Conservation (phyloP, 495 filamentous ascomycete species). For the Daldinia vernicosa region DNA sequence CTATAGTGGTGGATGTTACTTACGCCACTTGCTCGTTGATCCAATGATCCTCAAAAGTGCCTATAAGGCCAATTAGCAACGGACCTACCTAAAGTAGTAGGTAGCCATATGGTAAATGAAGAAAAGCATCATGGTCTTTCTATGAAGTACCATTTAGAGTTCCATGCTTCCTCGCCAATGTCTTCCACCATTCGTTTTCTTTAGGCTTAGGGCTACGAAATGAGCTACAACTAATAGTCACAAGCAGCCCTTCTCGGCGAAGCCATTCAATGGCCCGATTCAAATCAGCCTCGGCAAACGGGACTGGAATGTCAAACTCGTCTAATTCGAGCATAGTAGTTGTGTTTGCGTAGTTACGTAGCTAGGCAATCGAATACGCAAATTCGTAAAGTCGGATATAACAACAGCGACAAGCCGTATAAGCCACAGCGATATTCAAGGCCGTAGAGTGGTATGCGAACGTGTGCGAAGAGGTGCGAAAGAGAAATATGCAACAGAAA, state of each 20-base stretch:
- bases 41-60: slow-evolving; percentile 55
- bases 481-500: background rate
- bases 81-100: background rate
- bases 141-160: slow-evolving; percentile 25
- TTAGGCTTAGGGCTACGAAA: background rate
- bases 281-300: background rate
- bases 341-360: background rate
- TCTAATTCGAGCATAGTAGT: background rate
- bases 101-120: background rate
- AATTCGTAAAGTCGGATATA: background rate
- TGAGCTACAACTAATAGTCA: background rate
- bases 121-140: background rate
- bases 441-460: background rate
- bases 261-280: slow-evolving; percentile 16
- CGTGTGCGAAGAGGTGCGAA: background rate
- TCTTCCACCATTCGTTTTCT: slow-evolving; percentile 4
- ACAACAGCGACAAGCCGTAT: background rate
- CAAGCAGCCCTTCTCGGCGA: slow-evolving; percentile 6
- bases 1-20: slow-evolving; percentile 8
- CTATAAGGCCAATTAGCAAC: slow-evolving; percentile 45
- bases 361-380: background rate
- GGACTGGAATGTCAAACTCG: background rate
- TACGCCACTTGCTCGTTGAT: slow-evolving; percentile 57
- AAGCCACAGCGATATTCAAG: background rate
- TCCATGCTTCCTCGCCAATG: background rate